Percentiles rank a stretch among this genome's conserved stretches.
Conservation (phyloP, 2,329 filamentous ascomycete genomes). For the Colletotrichum sp. region DNA sequence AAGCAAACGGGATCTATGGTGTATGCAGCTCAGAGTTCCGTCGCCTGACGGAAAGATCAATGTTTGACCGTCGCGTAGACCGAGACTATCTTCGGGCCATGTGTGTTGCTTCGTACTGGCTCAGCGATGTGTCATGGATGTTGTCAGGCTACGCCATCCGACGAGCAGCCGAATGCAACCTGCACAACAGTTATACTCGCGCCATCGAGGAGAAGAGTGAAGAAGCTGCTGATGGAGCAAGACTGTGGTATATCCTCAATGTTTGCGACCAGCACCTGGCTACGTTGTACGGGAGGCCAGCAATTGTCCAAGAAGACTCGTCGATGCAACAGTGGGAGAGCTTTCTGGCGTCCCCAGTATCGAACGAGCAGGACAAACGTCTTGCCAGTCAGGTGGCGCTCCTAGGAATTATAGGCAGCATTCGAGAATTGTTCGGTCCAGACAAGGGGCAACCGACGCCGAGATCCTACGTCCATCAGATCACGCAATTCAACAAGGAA, state of each 20-base stretch:
- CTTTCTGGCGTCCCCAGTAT: conserved; percentile 56
- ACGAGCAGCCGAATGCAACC: conserved; percentile 51
- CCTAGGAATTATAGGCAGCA: conserved; percentile 60
- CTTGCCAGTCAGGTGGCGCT: conserved; percentile 63
- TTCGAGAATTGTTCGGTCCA: conserved; percentile 60
- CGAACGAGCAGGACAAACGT: conserved; percentile 59
- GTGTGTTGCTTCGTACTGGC: conserved; percentile 67
- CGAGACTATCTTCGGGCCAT: conserved; percentile 62
- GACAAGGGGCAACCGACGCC: conserved; percentile 58
- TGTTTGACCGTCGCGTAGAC: conserved; percentile 38
- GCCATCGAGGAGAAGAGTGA: conserved; percentile 41
- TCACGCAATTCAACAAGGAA: conserved; percentile 34
- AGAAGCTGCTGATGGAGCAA: conserved; percentile 56
- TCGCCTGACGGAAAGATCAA: conserved; percentile 52
- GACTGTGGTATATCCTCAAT: conserved; percentile 66
- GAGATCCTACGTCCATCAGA: conserved; percentile 54
- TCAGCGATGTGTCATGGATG: conserved; percentile 67
- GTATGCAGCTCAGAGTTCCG: conserved; percentile 61
- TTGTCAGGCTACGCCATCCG: conserved; percentile 60
- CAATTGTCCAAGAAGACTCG: conserved; percentile 62
- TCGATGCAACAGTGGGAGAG: conserved; percentile 63
- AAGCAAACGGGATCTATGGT: conserved; percentile 55
- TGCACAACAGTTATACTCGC: conserved; percentile 46
- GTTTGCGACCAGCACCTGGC: conserved; percentile 68
- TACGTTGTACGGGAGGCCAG: conserved; percentile 64